These are phyloP conservation scores for Aspergillus pseudonomiae DNA, from an alignment of 2,329 filamentous ascomycete genomes.

Conservation along the genomic window DNA sequence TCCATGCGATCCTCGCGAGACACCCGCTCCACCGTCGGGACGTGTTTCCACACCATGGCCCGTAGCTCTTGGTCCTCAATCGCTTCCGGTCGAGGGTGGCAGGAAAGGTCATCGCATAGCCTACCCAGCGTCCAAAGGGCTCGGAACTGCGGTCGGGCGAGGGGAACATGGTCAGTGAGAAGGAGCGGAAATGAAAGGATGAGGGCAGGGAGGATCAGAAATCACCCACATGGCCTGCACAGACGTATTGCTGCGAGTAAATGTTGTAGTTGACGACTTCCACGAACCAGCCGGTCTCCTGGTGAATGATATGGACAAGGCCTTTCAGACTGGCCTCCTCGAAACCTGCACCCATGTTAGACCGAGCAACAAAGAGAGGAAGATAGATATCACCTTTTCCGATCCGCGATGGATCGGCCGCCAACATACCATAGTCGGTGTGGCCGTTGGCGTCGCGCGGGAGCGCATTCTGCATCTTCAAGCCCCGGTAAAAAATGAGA, in stretches of 20 bases:
- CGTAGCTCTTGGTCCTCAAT: no score
- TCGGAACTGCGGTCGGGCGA: no score
- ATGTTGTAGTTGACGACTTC: slow-evolving; percentile 98
- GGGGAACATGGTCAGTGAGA: no score
- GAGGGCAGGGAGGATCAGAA: slow-evolving; percentile 45
- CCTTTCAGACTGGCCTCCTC: slow-evolving; percentile 97
- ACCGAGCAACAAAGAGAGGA: not conserved
- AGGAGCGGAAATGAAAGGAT: no score
- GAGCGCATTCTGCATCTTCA: slow-evolving; percentile 99
- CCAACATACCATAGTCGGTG: slow-evolving; percentile 99
- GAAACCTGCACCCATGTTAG: slow-evolving; percentile 70
- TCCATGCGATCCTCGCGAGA: no score
- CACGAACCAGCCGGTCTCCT: slow-evolving; percentile 90
- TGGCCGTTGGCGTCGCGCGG: slow-evolving; percentile 91
- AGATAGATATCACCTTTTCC: slow-evolving; percentile 66
- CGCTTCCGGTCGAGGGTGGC: no score
- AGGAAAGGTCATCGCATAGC: no score
- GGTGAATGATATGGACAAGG: slow-evolving; percentile 90
- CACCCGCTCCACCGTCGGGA: no score
- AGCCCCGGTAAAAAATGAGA: slow-evolving; percentile 85
- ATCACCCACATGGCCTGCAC: slow-evolving; percentile 60
- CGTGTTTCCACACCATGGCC: no score
- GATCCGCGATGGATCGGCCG: slow-evolving; percentile 96
- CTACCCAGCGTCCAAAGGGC: no score
- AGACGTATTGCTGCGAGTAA: slow-evolving; percentile 71